These are phyloP conservation scores for Plasmodium malariae DNA, from an alignment of 169 alveolate genomes.

Conservation along the genomic window DNA sequence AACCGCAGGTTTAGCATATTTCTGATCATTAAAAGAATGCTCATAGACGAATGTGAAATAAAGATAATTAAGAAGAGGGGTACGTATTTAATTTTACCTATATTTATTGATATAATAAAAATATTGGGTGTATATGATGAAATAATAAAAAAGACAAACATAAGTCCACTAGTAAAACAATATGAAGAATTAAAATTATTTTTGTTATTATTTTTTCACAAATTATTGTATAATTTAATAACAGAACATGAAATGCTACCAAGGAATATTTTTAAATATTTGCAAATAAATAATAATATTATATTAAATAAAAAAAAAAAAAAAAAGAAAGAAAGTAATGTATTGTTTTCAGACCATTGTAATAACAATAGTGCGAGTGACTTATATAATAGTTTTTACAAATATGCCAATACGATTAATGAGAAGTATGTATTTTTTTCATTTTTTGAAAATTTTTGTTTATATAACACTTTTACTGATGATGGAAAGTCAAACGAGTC, in stretches of 20 bases:
- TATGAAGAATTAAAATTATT: constrained; percentile 76
- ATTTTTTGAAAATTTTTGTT: constrained; percentile 56
- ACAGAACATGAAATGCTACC: constrained; percentile 57
- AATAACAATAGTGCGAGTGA: constrained; percentile 31
- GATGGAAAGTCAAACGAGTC: constrained; percentile 21
- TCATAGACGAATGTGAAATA: constrained; percentile 75
- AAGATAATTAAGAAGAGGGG: constrained; percentile 60
- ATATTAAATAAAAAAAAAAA: constrained; percentile 42
- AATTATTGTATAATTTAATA: constrained; percentile 66
- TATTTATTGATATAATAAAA: constrained; percentile 72
- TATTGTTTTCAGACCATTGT: background rate
- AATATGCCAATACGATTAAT: constrained; percentile 56
- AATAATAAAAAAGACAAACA: constrained; percentile 66
- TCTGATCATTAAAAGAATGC: constrained; percentile 65
- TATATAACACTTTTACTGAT: constrained; percentile 39
- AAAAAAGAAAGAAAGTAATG: too few relatives aligned
- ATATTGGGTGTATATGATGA: constrained; percentile 71
- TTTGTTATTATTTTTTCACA: constrained; percentile 48
- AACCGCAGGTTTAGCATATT: constrained; percentile 66
- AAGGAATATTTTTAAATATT: constrained; percentile 60
- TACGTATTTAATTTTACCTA: constrained; percentile 57
- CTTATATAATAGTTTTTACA: constrained; percentile 44
- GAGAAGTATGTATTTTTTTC: constrained; percentile 48
- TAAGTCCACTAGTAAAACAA: constrained; percentile 23
- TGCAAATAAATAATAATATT: constrained; percentile 63